Percentiles rank a stretch among this genome's conserved stretches.
These are phyloP conservation scores for Tetracladium maxilliforme DNA, from an alignment of 2,329 filamentous ascomycete species.

Conservation along the genomic window DNA sequence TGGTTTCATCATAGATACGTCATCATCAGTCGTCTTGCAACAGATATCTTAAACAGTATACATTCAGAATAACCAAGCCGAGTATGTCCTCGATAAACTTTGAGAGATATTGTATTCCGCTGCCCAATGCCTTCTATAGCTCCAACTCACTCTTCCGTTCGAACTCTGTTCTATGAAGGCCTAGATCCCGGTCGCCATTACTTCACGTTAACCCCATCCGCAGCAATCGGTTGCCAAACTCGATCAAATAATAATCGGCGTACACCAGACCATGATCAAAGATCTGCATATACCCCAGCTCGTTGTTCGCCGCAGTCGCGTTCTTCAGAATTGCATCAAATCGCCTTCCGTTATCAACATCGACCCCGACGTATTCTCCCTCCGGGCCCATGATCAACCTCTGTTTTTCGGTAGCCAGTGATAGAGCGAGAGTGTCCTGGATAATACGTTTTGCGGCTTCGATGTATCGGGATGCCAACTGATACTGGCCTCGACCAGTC, in stretches of 20 bases:
- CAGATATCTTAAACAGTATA: too few species aligned
- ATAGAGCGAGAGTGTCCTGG: constrained; percentile 7
- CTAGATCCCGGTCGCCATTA: too few species aligned
- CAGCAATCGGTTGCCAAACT: constrained; percentile 31
- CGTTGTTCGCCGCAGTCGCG: constrained; percentile 19
- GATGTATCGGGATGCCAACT: constrained; percentile 6
- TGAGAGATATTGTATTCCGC: too few species aligned
- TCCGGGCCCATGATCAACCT: constrained; percentile 2
- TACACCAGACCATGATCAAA: constrained; percentile 27
- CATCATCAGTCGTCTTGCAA: too few species aligned
- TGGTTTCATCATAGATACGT: too few species aligned
- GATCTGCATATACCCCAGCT: constrained; percentile 11
- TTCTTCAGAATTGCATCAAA: constrained; percentile 18
- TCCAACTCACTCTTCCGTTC: too few species aligned
- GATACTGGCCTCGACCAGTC: constrained; percentile 2
- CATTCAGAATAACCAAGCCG: too few species aligned
- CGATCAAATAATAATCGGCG: constrained; percentile 30
- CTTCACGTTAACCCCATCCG: constrained; percentile 14
- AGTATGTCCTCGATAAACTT: too few species aligned
- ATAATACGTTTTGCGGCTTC: constrained; percentile 7
- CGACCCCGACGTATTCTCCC: constrained; percentile 2
- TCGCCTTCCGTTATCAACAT: constrained; percentile 1
- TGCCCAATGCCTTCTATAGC: too few species aligned
- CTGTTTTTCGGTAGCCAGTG: constrained; percentile 6
- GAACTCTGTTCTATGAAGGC: too few species aligned